Conservation (phyloP, 306 rosid species). For the Vigna radiata region DNA sequence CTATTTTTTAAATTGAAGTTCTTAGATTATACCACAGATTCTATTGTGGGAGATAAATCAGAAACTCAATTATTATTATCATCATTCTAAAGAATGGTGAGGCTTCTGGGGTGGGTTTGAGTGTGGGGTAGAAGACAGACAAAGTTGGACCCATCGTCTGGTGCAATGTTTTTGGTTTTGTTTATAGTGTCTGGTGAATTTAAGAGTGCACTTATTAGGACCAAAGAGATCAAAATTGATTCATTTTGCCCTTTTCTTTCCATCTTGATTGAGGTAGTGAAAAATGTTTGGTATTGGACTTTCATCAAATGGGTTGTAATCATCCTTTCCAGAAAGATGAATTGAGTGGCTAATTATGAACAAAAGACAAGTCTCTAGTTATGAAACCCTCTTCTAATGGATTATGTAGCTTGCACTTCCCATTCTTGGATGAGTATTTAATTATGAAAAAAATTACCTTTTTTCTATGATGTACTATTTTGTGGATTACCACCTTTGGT, state of each 20-base stretch:
- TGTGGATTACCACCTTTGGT: background rate
- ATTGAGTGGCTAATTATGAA: background rate
- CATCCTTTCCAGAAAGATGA: background rate
- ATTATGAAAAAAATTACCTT: background rate
- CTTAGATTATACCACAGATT: background rate
- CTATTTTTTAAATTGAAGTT: background rate
- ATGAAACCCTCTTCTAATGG: background rate
- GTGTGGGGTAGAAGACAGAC: constrained; percentile 12
- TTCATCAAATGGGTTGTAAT: background rate
- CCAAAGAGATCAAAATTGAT: background rate
- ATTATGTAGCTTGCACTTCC: background rate
- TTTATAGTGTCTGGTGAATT: constrained; percentile 22
- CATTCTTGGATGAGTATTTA: no score
- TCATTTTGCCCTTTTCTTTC: constrained; percentile 3
- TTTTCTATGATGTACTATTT: background rate
- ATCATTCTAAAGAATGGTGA: constrained; percentile 1
- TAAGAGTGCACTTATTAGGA: background rate
- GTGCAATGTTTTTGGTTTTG: constrained; percentile 19
- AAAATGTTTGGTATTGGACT: background rate
- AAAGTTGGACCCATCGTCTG: constrained; percentile 2
- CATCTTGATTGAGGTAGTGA: background rate
- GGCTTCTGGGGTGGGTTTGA: constrained; percentile 25
- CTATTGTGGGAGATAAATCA: background rate
- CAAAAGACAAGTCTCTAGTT: background rate
- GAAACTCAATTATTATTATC: background rate